phyloP scores from a whole-genome alignment of 768 basidiomycete species.

The Rhizopogon vesiculosus region DNA sequence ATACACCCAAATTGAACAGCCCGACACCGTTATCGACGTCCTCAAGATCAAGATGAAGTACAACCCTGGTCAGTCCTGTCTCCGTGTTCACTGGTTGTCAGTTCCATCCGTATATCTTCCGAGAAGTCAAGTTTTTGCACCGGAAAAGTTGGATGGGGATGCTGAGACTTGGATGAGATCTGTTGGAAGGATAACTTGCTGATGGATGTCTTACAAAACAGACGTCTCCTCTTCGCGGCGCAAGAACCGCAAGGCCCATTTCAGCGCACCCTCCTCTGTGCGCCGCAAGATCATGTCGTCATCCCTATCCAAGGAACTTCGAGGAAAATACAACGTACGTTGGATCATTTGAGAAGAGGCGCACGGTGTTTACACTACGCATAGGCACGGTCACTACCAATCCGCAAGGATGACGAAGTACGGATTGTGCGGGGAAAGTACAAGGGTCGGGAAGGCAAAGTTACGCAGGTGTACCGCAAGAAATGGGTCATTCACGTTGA shows the following conservation, averaged over 20 bases:
- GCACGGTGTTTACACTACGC: neutral
- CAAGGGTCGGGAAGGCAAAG: slow-evolving; percentile 98
- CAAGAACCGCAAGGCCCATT: slow-evolving; percentile 99
- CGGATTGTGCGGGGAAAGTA: slow-evolving; percentile 95
- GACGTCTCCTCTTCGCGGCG: slow-evolving; percentile 91
- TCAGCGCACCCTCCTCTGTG: slow-evolving; percentile 88
- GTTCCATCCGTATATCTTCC: slow-evolving; percentile 14
- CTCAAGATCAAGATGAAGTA: slow-evolving; percentile 76
- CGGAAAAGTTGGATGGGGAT: slow-evolving; percentile 52
- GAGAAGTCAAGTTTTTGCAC: slow-evolving; percentile 22
- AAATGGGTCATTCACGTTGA: slow-evolving; percentile 99
- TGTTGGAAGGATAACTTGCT: slow-evolving; percentile 22
- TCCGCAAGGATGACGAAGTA: slow-evolving; percentile 98
- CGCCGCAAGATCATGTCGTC: slow-evolving; percentile 99
- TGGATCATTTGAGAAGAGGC: neutral
- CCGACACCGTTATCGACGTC: slow-evolving; percentile 50
- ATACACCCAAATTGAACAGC: slow-evolving; percentile 17
- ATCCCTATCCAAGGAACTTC: slow-evolving; percentile 91
- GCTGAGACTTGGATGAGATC: slow-evolving; percentile 38
- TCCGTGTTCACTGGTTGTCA: slow-evolving; percentile 11
- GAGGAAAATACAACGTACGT: slow-evolving; percentile 85
- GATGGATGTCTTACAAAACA: slow-evolving; percentile 30
- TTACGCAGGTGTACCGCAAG: slow-evolving; percentile 97
- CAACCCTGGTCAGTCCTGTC: slow-evolving; percentile 68
- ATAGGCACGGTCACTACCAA: slow-evolving; percentile 86